Conservation (phyloP, 1,284 basidiomycete species). For the Boletus hoseneyae region DNA sequence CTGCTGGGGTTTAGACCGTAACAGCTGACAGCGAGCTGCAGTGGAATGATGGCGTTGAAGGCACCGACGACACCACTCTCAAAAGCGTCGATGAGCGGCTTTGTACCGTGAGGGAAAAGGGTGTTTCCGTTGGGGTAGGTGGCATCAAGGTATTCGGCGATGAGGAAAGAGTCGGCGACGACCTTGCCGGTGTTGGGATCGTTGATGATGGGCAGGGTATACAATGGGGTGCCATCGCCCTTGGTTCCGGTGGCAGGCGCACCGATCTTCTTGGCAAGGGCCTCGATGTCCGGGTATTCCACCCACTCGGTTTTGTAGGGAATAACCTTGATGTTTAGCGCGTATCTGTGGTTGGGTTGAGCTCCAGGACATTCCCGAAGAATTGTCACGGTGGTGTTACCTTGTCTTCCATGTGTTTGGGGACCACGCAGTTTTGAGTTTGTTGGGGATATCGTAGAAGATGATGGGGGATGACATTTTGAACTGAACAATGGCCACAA, state of each 20-base stretch:
- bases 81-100: slow-evolving; percentile 25
- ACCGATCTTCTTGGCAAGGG: slow-evolving; percentile 29
- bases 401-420: slow-evolving; percentile 32
- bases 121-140: slow-evolving; percentile 30
- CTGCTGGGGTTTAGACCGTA: slow-evolving; percentile 30
- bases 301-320: slow-evolving; percentile 40
- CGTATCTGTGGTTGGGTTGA: slow-evolving; percentile 26
- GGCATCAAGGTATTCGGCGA: slow-evolving; percentile 39
- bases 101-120: slow-evolving; percentile 29
- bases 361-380: not conserved
- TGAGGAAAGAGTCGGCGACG: slow-evolving; percentile 35
- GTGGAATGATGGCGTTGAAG: slow-evolving; percentile 12
- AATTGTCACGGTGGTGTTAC: slow-evolving; percentile 8
- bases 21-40: slow-evolving; percentile 18
- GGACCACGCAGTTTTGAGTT: slow-evolving; percentile 29
- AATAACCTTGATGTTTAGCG: slow-evolving; percentile 39
- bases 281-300: slow-evolving; percentile 37
- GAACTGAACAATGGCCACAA: not conserved
- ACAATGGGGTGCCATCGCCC: slow-evolving; percentile 29
- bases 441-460: slow-evolving; percentile 31
- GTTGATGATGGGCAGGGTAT: slow-evolving; percentile 39
- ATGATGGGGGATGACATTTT: slow-evolving; percentile 25
- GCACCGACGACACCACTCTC: slow-evolving; percentile 17
- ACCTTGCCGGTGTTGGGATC: slow-evolving; percentile 30
- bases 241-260: slow-evolving; percentile 28